Base-by-base conservation (phyloP, 208 protist species). In the Wallacemonas collosoma region DNA sequence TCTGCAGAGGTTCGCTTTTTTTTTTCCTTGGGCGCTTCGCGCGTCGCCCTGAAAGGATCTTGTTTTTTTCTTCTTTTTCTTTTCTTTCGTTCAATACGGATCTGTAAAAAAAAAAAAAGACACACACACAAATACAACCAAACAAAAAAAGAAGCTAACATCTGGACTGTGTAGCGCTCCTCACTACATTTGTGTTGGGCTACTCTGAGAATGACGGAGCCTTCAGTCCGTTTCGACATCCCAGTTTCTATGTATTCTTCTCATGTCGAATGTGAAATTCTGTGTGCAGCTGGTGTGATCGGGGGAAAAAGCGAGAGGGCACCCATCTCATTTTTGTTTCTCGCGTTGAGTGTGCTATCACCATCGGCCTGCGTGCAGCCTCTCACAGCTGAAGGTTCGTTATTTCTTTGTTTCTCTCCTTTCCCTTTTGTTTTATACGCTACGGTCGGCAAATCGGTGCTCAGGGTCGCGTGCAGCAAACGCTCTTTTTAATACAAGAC, bases 71-170 rank as follows among this genome's bases (percentile, higher is more conserved):
- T 65, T 43, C 65, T 69, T 48, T 12, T 8, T 72, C 35, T 64
- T 77, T 12, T 72, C 64, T 48, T 64, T 56, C 51, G 0, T 72
- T 54, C 50, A 26, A 45, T n/a, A 36, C 17, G 36, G 36, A 64
- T 47, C 58, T 64, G 50, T 57, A 51, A 43, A 66, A 69, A 57
- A 43, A 69, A 57, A 75, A 57, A 57, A 11, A 40, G 51, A 5
- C 12, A 50, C 45, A 12, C 45, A 14, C 11, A 14, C 47, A 51
- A 0, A 51, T 15, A 51, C 11, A 14, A 51, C 7, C 11, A 8
- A 51, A 51, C 47, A 51, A 51, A 51, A 14, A 51, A 51, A 51
- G 14, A 51, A 51, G 47, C 7, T 15, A 14, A 51, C 47, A 14
- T 51, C 7, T 58, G 11, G 12, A 17, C 26, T 8, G 15, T 58